Evolutionary conservation across 805 yeast genomes (phyloP).

Genomic region (Teunomyces lycoperdinae): DNA sequence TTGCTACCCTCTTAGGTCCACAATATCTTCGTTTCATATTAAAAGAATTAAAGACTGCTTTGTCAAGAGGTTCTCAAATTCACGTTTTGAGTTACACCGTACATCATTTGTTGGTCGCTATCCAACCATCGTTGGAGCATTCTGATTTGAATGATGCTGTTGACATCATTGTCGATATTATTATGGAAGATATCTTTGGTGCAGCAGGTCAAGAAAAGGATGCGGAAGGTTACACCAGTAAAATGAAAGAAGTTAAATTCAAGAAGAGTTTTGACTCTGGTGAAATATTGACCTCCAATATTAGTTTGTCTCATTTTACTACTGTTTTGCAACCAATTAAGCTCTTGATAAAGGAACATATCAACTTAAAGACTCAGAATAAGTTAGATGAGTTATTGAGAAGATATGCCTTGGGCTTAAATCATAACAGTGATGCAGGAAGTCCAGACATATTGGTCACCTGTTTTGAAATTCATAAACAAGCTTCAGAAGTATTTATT

Average conservation of each 20-base stretch:
- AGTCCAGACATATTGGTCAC: slow-evolving; percentile 59
- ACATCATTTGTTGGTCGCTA: slow-evolving; percentile 63
- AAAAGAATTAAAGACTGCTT: slow-evolving; percentile 72
- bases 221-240: slow-evolving; percentile 82
- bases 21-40: slow-evolving; percentile 70
- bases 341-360: slow-evolving; percentile 55
- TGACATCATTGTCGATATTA: slow-evolving; percentile 56
- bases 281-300: slow-evolving; percentile 67
- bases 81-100: slow-evolving; percentile 89
- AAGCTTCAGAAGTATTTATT: slow-evolving; percentile 35
- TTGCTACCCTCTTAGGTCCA: slow-evolving; percentile 67
- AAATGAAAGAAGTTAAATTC: slow-evolving; percentile 86
- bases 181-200: slow-evolving; percentile 94
- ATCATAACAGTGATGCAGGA: slow-evolving; percentile 60
- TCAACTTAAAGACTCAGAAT: slow-evolving; percentile 64
- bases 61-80: slow-evolving; percentile 86
- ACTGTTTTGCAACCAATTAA: slow-evolving; percentile 67
- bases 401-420: slow-evolving; percentile 75
- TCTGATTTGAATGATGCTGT: slow-evolving; percentile 78
- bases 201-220: slow-evolving; percentile 92
- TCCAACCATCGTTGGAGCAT: slow-evolving; percentile 45
- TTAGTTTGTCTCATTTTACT: slow-evolving; percentile 56
- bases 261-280: slow-evolving; percentile 87
- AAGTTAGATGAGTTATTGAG: slow-evolving; percentile 77
- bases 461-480: slow-evolving; percentile 69